Conservation (phyloP, 208 protist species). For the Acanthamoeba lenticulata region DNA sequence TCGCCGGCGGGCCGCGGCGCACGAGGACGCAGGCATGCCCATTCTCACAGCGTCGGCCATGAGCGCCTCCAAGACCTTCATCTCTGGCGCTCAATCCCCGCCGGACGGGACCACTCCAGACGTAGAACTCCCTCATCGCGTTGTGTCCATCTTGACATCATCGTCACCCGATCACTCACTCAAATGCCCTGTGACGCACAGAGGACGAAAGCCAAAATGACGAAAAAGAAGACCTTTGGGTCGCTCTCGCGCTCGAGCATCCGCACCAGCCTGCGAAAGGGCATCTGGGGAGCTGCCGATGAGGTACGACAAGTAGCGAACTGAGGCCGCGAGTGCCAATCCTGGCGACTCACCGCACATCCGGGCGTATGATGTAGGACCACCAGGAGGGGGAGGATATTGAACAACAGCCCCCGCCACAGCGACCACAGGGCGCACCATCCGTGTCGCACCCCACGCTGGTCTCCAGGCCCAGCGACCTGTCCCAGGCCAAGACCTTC, state of each 20-base stretch:
- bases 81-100: not conserved
- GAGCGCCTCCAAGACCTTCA: not conserved
- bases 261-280: not conserved
- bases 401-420: no score
- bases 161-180: no score
- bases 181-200: not conserved
- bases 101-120: not conserved
- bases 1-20: not conserved
- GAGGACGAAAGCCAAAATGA: not conserved
- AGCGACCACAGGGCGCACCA: not conserved
- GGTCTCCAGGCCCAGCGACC: not conserved
- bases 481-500: not conserved
- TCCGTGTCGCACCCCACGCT: not conserved
- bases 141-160: no score
- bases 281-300: not conserved
- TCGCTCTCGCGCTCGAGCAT: not conserved
- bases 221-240: not conserved
- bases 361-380: no score
- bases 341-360: no score
- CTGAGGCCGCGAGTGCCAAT: no score
- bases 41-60: not conserved
- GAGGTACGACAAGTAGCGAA: not conserved
- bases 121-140: no score
- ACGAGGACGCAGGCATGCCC: not conserved
- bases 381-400: not conserved